A percentile compares a stretch with the other conserved stretches of the same genome.
Conservation (phyloP, 805 yeast species). For the Crinitomyces ghanaensis region DNA sequence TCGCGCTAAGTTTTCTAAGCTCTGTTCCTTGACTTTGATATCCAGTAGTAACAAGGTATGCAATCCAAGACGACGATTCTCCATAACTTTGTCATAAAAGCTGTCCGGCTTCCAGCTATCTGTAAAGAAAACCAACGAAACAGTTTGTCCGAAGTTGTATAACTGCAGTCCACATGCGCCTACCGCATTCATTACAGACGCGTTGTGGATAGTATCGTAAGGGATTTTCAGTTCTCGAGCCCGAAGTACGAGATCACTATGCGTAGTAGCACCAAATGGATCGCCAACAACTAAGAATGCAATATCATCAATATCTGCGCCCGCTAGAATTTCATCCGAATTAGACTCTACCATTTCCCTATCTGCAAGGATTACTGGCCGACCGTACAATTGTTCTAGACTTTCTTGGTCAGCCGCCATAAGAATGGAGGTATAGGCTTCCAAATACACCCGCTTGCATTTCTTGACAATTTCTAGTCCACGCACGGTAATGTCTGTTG, state of each 20-base stretch:
- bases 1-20: constrained; percentile 84
- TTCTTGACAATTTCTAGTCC: constrained; percentile 75
- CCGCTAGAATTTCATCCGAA: constrained; percentile 67
- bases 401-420: constrained; percentile 80
- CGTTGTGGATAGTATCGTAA: constrained; percentile 83
- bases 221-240: constrained; percentile 76
- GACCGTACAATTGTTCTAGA: constrained; percentile 75
- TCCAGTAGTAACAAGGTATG: constrained; percentile 84
- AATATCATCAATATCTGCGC: constrained; percentile 70
- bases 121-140: constrained; percentile 92
- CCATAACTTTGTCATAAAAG: constrained; percentile 79
- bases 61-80: constrained; percentile 79
- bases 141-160: constrained; percentile 93
- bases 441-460: constrained; percentile 86
- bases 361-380: constrained; percentile 79
- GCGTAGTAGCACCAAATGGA: constrained; percentile 97
- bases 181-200: constrained; percentile 95
- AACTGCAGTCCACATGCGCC: constrained; percentile 96
- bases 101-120: constrained; percentile 95
- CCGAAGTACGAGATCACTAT: constrained; percentile 83
- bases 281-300: constrained; percentile 97
- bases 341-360: constrained; percentile 90
- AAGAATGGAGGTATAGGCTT: constrained; percentile 87
- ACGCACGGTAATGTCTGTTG: constrained; percentile 83
- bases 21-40: constrained; percentile 94